Percentiles rank a stretch among this genome's conserved stretches.
phyloP scores from a whole-genome alignment of 495 filamentous ascomycete species.

The Aspergillus heteromorphus region DNA sequence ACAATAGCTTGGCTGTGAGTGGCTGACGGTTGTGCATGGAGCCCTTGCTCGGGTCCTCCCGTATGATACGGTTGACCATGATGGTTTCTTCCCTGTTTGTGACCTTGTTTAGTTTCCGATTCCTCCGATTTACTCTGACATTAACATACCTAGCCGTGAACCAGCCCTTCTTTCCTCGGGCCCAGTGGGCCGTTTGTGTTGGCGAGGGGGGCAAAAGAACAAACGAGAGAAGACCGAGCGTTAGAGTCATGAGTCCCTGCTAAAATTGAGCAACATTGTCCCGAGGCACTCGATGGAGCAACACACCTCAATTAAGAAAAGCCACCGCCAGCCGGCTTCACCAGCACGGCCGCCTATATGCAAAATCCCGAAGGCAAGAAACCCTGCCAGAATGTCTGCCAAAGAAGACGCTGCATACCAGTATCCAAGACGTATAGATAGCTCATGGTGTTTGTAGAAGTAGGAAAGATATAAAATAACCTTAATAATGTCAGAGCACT shows the following conservation, averaged over 20 bases:
- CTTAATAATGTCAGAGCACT: slow-evolving; percentile 3
- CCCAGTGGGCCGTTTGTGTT: slow-evolving; percentile 58
- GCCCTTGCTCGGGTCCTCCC: slow-evolving; percentile 69
- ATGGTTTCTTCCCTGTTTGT: slow-evolving; percentile 45
- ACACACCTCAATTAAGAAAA: slow-evolving; percentile 44
- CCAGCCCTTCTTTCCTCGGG: slow-evolving; percentile 65
- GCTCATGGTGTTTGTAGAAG: slow-evolving; percentile 62
- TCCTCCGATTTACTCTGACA: neutral
- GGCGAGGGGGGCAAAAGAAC: slow-evolving; percentile 60
- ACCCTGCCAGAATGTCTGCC: slow-evolving; percentile 42
- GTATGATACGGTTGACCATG: slow-evolving; percentile 67
- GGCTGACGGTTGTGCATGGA: slow-evolving; percentile 56
- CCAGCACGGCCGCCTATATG: slow-evolving; percentile 33
- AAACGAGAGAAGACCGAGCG: slow-evolving; percentile 56
- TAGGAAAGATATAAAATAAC: slow-evolving; percentile 62
- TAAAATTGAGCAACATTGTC: neutral
- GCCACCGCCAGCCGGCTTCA: slow-evolving; percentile 27
- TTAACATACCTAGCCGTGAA: slow-evolving; percentile 53
- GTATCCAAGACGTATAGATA: slow-evolving; percentile 54
- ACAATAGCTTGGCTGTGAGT: slow-evolving; percentile 42
- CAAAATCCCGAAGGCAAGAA: slow-evolving; percentile 46
- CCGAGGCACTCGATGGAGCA: neutral
- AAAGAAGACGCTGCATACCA: slow-evolving; percentile 58
- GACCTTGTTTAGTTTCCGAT: neutral
- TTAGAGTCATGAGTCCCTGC: slow-evolving; percentile 40